Percentiles rank a stretch among this genome's conserved stretches.
Conservation (phyloP, 139 green algal genomes). For the Tetradesmus obliquus region DNA sequence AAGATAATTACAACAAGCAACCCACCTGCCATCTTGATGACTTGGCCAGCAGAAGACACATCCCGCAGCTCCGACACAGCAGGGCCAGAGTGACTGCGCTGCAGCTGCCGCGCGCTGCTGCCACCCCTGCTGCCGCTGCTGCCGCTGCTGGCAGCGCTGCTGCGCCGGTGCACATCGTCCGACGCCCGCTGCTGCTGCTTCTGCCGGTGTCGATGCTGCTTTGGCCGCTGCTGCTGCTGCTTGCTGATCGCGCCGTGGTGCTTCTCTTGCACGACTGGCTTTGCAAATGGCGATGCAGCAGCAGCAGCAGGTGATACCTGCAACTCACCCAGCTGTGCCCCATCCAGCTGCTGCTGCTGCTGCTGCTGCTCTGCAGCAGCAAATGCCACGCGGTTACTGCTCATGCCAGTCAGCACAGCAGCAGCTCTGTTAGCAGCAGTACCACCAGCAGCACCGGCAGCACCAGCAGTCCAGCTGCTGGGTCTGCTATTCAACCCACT, state of each 20-base stretch:
- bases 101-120: neutral
- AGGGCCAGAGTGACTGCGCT: slow-evolving; percentile 26
- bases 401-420: neutral
- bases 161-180: neutral
- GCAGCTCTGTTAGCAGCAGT: neutral
- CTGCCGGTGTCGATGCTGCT: neutral
- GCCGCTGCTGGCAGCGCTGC: neutral
- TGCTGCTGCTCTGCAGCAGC: slow-evolving; percentile 5
- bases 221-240: slow-evolving; percentile 9
- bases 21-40: slow-evolving; percentile 40
- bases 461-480: neutral
- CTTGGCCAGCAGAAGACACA: slow-evolving; percentile 38
- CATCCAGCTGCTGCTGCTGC: neutral
- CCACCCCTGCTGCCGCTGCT: neutral
- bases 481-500: neutral
- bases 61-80: slow-evolving; percentile 12
- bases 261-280: neutral
- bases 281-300: slow-evolving; percentile 26
- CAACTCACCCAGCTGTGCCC: neutral
- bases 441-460: neutral
- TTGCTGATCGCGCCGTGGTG: neutral
- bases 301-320: neutral
- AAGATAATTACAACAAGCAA: neutral
- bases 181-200: slow-evolving; percentile 4
- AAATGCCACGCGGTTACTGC: slow-evolving; percentile 5